phyloP scores from a whole-genome alignment of 2,329 filamentous ascomycete genomes.

The Microdochium paspali region DNA sequence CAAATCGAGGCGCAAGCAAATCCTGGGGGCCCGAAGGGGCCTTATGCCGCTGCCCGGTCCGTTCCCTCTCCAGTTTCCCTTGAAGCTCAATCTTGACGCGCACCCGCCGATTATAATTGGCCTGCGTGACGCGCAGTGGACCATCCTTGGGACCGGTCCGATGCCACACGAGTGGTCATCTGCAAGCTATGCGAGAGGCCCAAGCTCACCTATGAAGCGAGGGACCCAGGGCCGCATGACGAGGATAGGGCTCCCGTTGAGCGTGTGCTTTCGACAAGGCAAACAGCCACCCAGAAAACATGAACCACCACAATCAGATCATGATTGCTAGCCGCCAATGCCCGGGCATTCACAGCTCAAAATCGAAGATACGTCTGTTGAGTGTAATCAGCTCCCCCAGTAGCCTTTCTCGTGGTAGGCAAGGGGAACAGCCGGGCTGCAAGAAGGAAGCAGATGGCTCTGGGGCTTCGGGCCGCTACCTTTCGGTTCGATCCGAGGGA shows the following conservation, averaged over 20 bases:
- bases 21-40: not conserved
- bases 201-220: not conserved
- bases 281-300: too few relatives aligned
- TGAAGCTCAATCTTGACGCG: not conserved
- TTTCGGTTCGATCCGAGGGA: too few relatives aligned
- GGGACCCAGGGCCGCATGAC: not conserved
- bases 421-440: too few relatives aligned
- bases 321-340: too few relatives aligned
- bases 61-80: not conserved
- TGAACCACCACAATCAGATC: too few relatives aligned
- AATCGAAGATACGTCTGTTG: too few relatives aligned
- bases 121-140: not conserved
- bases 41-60: not conserved
- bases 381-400: too few relatives aligned
- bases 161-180: not conserved
- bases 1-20: not conserved
- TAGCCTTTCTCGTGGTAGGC: too few relatives aligned
- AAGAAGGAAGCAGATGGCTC: too few relatives aligned
- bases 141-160: not conserved
- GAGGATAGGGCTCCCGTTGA: not conserved
- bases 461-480: too few relatives aligned
- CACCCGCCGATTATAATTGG: not conserved
- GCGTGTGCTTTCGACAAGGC: not conserved
- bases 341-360: too few relatives aligned
- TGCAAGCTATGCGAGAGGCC: not conserved